These are phyloP conservation scores for Hemerocallis citrina DNA, from an alignment of 106 monocot species.

Conservation along the genomic window DNA sequence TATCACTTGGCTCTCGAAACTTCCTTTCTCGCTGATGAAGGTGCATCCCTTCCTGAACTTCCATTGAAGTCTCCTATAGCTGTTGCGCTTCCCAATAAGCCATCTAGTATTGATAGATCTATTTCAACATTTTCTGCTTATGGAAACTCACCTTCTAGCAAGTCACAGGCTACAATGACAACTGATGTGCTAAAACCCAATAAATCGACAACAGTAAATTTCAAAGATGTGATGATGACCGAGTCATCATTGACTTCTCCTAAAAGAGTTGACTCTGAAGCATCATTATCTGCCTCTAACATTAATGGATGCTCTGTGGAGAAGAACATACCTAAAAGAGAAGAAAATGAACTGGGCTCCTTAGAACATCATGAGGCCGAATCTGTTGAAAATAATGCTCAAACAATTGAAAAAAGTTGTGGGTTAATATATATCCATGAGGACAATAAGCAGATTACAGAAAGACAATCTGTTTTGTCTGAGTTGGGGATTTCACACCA, in stretches of 20 bases:
- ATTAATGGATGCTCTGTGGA: conserved; percentile 1
- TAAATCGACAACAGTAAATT: conserved; percentile 2
- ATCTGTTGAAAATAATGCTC: conserved; percentile 1
- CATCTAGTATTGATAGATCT: conserved; percentile 43
- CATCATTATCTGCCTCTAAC: conserved; percentile 1
- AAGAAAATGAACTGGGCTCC: conserved; percentile 5
- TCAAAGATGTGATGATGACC: not conserved
- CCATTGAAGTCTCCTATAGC: conserved; percentile 60
- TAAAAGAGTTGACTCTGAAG: conserved; percentile 3
- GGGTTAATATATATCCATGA: conserved; percentile 5
- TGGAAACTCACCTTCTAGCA: conserved; percentile 13
- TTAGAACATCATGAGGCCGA: conserved; percentile 6
- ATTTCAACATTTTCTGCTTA: conserved; percentile 52
- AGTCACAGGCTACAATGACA: conserved; percentile 1
- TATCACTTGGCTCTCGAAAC: conserved; percentile 93
- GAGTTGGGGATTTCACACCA: conserved; percentile 18
- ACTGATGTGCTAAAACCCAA: conserved; percentile 11
- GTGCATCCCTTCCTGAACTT: conserved; percentile 84
- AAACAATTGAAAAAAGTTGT: conserved; percentile 2
- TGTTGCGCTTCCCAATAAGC: conserved; percentile 63
- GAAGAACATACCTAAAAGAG: not conserved
- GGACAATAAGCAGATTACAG: conserved; percentile 2
- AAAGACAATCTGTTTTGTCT: conserved; percentile 10
- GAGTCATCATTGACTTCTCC: conserved; percentile 5
- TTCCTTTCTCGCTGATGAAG: conserved; percentile 95